Evolutionary conservation across 2,329 filamentous ascomycete genomes (phyloP).

Genomic region (Aspergillus viridinutans): DNA sequence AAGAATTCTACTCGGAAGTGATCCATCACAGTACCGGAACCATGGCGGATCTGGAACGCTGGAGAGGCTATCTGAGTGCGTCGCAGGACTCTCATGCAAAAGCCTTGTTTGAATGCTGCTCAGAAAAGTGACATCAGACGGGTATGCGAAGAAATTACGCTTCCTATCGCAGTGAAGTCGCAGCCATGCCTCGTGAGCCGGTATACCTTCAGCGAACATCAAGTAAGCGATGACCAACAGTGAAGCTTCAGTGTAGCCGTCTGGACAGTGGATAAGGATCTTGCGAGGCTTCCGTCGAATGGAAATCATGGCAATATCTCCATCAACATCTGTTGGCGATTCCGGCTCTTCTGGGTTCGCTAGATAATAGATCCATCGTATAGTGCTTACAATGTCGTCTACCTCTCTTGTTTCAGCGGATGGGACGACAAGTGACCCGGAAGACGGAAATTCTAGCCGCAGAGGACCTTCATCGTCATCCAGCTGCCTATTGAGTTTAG

Average conservation of each 20-base stretch:
- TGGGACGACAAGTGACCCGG: constrained; percentile 83
- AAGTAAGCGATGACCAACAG: constrained; percentile 86
- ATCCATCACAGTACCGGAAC: constrained; percentile 81
- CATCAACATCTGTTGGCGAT: constrained; percentile 47
- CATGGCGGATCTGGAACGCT: constrained; percentile 61
- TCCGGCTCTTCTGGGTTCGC: constrained; percentile 57
- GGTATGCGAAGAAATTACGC: constrained; percentile 95
- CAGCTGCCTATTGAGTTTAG: constrained; percentile 56
- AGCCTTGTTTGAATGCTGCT: constrained; percentile 71
- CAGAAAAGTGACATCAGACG: constrained; percentile 81
- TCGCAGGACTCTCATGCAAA: constrained; percentile 50
- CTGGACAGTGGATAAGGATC: constrained; percentile 86
- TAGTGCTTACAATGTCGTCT: constrained; percentile 78
- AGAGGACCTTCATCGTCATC: constrained; percentile 49
- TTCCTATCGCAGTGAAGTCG: constrained; percentile 72
- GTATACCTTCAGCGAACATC: constrained; percentile 80
- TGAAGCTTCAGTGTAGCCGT: constrained; percentile 94
- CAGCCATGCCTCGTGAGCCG: constrained; percentile 83
- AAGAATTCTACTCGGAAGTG: constrained; percentile 79
- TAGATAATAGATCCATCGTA: constrained; percentile 83
- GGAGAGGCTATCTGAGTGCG: constrained; percentile 20
- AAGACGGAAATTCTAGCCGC: constrained; percentile 81
- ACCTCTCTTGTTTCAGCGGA: constrained; percentile 79
- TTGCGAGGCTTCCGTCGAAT: constrained; percentile 51
- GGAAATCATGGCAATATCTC: constrained; percentile 53